phyloP scores from a whole-genome alignment of 106 monocot species.

The Allium cepa region DNA sequence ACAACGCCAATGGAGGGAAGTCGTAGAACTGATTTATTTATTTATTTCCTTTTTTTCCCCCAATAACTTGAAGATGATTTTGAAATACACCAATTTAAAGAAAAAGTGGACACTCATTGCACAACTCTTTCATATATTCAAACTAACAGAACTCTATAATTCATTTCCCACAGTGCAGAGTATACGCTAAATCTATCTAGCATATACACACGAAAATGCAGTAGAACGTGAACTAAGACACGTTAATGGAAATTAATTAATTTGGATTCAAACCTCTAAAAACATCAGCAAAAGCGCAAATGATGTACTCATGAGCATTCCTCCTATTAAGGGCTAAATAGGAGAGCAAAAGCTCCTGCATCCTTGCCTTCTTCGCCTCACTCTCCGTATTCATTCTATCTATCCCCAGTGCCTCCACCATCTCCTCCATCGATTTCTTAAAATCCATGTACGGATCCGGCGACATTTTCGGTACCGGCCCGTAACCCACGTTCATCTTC shows the following conservation, averaged over 20 bases:
- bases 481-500: constrained; percentile 8
- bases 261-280: constrained; percentile 6
- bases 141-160: too few relatives aligned
- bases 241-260: not conserved
- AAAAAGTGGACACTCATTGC: too few relatives aligned
- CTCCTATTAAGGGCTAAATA: constrained; percentile 57
- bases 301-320: constrained; percentile 47
- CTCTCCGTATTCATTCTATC: not conserved
- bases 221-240: not conserved
- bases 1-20: too few relatives aligned
- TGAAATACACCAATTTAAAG: too few relatives aligned
- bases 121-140: too few relatives aligned
- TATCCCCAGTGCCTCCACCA: constrained; percentile 43
- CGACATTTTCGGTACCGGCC: constrained; percentile 29
- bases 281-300: constrained; percentile 57
- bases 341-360: constrained; percentile 59
- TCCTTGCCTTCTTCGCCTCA: constrained; percentile 12
- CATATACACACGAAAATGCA: too few relatives aligned
- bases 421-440: constrained; percentile 57
- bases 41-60: too few relatives aligned
- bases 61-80: too few relatives aligned
- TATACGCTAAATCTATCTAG: too few relatives aligned
- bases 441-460: constrained; percentile 42
- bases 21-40: too few relatives aligned
- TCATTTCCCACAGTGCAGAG: too few relatives aligned